Percentiles rank a stretch among this genome's conserved stretches.
phyloP scores from a whole-genome alignment of 1,139 yeast species.

The Sugiyamaella paludigena region DNA sequence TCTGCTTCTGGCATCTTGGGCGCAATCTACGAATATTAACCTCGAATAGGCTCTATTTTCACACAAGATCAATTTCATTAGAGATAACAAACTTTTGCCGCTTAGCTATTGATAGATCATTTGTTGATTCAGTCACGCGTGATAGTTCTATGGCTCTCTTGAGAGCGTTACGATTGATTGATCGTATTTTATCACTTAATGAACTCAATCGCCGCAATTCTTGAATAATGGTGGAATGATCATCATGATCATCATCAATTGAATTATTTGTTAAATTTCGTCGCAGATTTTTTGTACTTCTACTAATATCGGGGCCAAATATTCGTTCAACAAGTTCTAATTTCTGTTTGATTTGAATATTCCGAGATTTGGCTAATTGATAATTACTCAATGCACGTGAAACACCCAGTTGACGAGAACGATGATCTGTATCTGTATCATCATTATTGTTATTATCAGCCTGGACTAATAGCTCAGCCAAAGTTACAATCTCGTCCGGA shows the following conservation, averaged over 20 bases:
- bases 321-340: constrained; percentile 2
- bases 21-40: too few relatives aligned
- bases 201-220: not conserved
- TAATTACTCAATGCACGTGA: not conserved
- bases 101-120: not conserved
- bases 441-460: not conserved
- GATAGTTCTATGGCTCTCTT: not conserved
- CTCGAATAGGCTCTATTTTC: not conserved
- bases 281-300: too few relatives aligned
- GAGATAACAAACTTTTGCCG: constrained; percentile 8
- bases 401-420: not conserved
- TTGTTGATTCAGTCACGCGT: not conserved
- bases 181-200: not conserved
- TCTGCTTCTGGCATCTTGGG: not conserved
- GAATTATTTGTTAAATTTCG: not conserved
- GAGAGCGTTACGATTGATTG: not conserved
- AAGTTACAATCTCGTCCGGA: constrained; percentile 7
- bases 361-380: not conserved
- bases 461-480: constrained; percentile 5
- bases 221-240: not conserved
- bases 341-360: not conserved
- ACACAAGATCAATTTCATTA: constrained; percentile 4
- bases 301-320: not conserved
- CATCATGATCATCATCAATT: not conserved
- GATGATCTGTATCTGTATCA: not conserved